Base-by-base conservation (phyloP, 768 basidiomycete species). In the Dacryopinax primogenitus region DNA sequence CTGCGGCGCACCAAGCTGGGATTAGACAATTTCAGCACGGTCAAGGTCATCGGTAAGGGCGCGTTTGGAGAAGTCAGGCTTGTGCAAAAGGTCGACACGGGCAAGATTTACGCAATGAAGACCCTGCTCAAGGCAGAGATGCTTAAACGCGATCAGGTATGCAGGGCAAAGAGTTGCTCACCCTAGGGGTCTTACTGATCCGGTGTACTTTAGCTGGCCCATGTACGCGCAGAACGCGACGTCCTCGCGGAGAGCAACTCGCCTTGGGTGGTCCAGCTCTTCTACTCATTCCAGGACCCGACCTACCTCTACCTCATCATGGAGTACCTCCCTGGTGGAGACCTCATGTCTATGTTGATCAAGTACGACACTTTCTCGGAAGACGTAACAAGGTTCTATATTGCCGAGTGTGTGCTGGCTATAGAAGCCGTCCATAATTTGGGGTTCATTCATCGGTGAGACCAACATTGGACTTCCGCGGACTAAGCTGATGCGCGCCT, bases 21-120 rank as follows among this genome's bases (percentile, higher is more conserved):
- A 1, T 78, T 97, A 66, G 85, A 88, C 67, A 88, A 98, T 75
- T 99, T 99, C 78, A 80, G 87, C 69, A 98, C 95, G 2, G 92
- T 99, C 71, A 98, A 98, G 74, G 93, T 99, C 51, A 99, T 99
- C 70, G 96, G 96, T 23, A 97, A 96, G 77, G 96, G 96, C 68
- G 96, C 96, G 18, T 99, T 99, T 71, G 94, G 96, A 74, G 95
- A 99, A 79, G 92, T 99, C 62, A 84, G 96, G 45, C 81, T 99
- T 33, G 94, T 96, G 33, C 95, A 99, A 73, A 99, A 99, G 76
- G 83, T 81, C 16, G 96, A 99, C 73, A 97, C 94, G 1, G 92
- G 93, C 35, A 96, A 92, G 78, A 96, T 98, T 65, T 99, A 97
- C 74, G 96, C 96, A 18, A 96, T 99, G 95, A 98, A 98, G 77